A percentile compares a stretch with the other conserved stretches of the same genome.
These are phyloP conservation scores for Trametopsis cervina DNA, from an alignment of 768 basidiomycete genomes.

Conservation along the genomic window DNA sequence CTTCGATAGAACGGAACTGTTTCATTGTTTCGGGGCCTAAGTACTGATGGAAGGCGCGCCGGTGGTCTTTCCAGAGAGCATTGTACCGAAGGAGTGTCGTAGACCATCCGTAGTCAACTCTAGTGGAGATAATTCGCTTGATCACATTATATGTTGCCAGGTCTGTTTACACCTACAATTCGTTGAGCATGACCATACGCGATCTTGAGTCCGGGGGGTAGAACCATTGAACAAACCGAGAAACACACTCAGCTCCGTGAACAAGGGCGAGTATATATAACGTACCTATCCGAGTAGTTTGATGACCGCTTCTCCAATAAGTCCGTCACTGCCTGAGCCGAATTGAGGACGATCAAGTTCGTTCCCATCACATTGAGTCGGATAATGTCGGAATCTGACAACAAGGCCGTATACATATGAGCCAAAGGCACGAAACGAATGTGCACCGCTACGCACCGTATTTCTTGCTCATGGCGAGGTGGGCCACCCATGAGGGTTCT, in stretches of 20 bases:
- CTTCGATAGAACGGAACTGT: too few relatives aligned
- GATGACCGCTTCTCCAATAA: slow-evolving; percentile 17
- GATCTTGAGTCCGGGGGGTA: too few relatives aligned
- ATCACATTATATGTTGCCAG: not conserved
- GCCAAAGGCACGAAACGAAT: not conserved
- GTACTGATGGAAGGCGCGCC: too few relatives aligned
- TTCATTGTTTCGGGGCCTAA: too few relatives aligned
- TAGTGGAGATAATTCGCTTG: too few relatives aligned
- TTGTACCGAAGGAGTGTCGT: too few relatives aligned
- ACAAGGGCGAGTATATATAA: not conserved
- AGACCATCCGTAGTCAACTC: too few relatives aligned
- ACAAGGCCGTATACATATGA: not conserved
- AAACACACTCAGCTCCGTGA: too few relatives aligned
- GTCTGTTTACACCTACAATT: not conserved
- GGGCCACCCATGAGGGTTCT: not conserved
- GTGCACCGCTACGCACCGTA: not conserved
- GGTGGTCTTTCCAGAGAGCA: too few relatives aligned
- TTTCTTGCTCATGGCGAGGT: not conserved
- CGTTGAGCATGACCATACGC: too few relatives aligned
- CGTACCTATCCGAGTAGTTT: slow-evolving; percentile 15
- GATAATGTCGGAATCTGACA: slow-evolving; percentile 13
- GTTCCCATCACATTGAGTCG: slow-evolving; percentile 12
- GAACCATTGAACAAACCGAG: too few relatives aligned
- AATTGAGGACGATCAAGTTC: slow-evolving; percentile 11
- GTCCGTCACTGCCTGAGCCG: slow-evolving; percentile 10